These are phyloP conservation scores for Trichoderma virens DNA, from an alignment of 495 filamentous ascomycete species.

Conservation along the genomic window DNA sequence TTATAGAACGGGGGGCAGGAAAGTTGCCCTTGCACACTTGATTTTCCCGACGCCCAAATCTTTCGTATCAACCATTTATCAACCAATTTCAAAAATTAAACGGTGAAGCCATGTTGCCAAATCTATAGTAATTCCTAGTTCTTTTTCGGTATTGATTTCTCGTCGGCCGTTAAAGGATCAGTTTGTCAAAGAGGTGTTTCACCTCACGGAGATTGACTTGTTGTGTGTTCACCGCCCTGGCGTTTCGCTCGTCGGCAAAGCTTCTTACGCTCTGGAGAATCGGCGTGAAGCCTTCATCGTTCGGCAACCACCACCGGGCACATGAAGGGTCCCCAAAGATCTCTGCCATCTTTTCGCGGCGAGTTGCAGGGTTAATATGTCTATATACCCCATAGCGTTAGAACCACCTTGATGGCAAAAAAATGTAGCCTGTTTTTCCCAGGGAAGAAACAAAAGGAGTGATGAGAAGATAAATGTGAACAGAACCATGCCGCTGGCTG, in stretches of 20 bases:
- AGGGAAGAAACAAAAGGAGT: conserved; percentile 6
- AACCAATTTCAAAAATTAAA: too few relatives aligned
- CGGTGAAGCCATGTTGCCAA: too few relatives aligned
- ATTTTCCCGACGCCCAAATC: background rate
- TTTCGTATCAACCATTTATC: too few relatives aligned
- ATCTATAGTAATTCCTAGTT: too few relatives aligned
- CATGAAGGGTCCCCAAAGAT: conserved; percentile 62
- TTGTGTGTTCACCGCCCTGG: conserved; percentile 51
- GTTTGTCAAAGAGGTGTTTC: conserved; percentile 58
- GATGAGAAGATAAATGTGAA: background rate
- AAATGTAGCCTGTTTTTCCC: background rate
- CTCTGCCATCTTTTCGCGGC: conserved; percentile 65
- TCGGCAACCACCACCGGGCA: conserved; percentile 78
- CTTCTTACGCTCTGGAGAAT: conserved; percentile 68
- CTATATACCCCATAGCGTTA: conserved; percentile 37
- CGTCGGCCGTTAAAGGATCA: conserved; percentile 14
- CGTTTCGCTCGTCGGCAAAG: conserved; percentile 66
- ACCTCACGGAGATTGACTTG: conserved; percentile 66
- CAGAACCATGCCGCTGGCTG: too few relatives aligned
- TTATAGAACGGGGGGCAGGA: background rate
- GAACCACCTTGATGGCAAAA: background rate
- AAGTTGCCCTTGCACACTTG: background rate
- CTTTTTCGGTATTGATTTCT: too few relatives aligned
- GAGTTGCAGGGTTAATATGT: conserved; percentile 69
- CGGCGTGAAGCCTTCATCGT: conserved; percentile 63